Percentiles rank a stretch among this genome's conserved stretches.
These are phyloP conservation scores for Torulaspora pretoriensis DNA, from an alignment of 1,139 yeast species.

Conservation along the genomic window DNA sequence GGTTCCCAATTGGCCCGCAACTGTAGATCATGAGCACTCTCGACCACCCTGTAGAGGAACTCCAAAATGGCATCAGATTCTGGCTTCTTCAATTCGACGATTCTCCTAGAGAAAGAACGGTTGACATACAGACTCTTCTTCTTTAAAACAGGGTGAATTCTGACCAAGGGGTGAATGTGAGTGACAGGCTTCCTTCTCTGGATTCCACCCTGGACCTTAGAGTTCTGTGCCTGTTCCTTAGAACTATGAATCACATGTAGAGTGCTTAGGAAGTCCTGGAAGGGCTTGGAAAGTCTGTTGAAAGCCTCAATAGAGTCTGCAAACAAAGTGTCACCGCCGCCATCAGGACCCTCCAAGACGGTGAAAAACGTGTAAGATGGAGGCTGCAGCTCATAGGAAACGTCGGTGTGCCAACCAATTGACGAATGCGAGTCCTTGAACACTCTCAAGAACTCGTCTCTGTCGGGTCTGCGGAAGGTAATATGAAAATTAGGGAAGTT, in stretches of 20 bases:
- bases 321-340: conserved; percentile 75
- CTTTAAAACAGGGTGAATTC: conserved; percentile 66
- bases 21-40: conserved; percentile 49
- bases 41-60: conserved; percentile 51
- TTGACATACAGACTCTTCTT: conserved; percentile 57
- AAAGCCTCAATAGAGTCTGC: conserved; percentile 63
- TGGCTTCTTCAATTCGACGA: conserved; percentile 60
- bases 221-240: conserved; percentile 58
- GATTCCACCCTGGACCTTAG: conserved; percentile 52
- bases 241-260: conserved; percentile 64
- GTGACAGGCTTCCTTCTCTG: conserved; percentile 61
- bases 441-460: conserved; percentile 36
- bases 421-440: conserved; percentile 40
- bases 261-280: conserved; percentile 52
- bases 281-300: conserved; percentile 59
- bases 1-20: conserved; percentile 56
- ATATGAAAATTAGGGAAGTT: conserved; percentile 57
- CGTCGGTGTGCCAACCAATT: conserved; percentile 63
- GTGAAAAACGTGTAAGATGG: conserved; percentile 63
- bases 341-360: conserved; percentile 55
- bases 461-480: conserved; percentile 51
- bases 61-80: conserved; percentile 56
- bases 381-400: conserved; percentile 66
- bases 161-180: conserved; percentile 60
- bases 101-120: conserved; percentile 56